A percentile compares a stretch with the other conserved stretches of the same genome.
Evolutionary conservation across 768 basidiomycete species (phyloP).

Genomic region (Panaeolus cyanescens): DNA sequence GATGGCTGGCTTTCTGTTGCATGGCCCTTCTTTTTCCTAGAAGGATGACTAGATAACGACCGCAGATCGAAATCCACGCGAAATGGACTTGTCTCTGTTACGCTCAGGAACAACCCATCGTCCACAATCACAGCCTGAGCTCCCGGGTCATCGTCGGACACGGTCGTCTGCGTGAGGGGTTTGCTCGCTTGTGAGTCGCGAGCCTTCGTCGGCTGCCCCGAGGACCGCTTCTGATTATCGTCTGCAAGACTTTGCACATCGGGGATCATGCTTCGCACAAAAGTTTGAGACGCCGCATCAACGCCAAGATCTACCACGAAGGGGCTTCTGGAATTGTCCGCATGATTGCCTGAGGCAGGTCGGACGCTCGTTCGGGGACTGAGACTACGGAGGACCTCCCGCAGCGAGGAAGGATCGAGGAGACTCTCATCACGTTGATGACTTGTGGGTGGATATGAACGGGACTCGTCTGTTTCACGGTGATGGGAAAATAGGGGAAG

Average conservation of each 20-base stretch:
- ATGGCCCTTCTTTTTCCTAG: neutral
- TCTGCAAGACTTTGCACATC: neutral
- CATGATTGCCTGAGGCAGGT: neutral
- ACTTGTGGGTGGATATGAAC: neutral
- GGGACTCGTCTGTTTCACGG: conserved; percentile 18
- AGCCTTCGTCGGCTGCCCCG: neutral
- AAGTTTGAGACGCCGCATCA: neutral
- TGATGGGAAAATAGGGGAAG: neutral
- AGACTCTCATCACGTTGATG: conserved; percentile 15
- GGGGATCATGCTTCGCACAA: neutral
- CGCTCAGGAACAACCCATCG: conserved; percentile 28
- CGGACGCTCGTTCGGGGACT: conserved; percentile 42
- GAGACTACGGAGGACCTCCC: conserved; percentile 43
- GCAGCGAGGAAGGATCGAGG: conserved; percentile 29
- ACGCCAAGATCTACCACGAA: neutral
- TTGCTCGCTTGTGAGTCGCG: neutral
- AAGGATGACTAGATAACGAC: neutral
- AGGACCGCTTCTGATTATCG: neutral
- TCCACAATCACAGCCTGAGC: conserved; percentile 12
- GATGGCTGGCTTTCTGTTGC: neutral
- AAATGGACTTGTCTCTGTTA: conserved; percentile 49
- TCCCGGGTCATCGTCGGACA: neutral
- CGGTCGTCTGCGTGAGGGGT: conserved; percentile 10
- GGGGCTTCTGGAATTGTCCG: neutral
- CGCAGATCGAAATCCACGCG: conserved; percentile 37